Base-by-base conservation (phyloP, 73 alveolate species). In the Blepharisma stoltei region DNA sequence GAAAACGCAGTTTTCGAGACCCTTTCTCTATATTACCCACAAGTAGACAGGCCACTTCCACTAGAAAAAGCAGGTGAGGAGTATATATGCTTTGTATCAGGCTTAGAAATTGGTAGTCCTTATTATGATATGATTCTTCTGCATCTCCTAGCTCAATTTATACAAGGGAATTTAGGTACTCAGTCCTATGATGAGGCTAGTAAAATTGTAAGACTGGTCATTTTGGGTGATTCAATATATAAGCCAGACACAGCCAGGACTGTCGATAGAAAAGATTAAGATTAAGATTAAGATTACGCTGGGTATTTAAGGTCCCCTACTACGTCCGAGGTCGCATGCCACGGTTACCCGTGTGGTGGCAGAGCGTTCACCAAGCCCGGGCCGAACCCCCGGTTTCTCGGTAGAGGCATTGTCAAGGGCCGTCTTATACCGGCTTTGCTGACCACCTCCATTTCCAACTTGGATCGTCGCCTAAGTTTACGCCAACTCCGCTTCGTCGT, bases 1-100 rank as follows among this genome's bases (percentile, higher is more conserved):
- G 73, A 60, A 60, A 38, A 60, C 46, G 73, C 73, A 8, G 23
- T 25, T 60, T 25, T 60, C 14, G 46, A 60, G 23, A 38, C 73
- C 0, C 46, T 60, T 20, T n/a, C 14, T 18, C 14, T 60, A 38
- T n/a, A 14, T 25, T 60, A 14, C 4, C 73, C 73, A 18, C 14
- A n/a, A 60, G 73, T 38, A 18, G 23, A 25, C 14, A n/a, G 18
- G 2, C 45, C 45, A 18, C 37, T 8, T 18, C 37, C 18, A 2
- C 14, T 60, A 18, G 18, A 14, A 8, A n/a, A 60, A 25, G 11
- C 18, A 18, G 45, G 18, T 2, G 73, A 60, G 18, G 73, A 60
- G 45, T 60, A 60, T 60, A 60, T 60, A 14, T 60, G 73, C 46
- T 60, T 60, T 60, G 73, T 60, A 8, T 60, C 73, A 18, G 73